A percentile compares a stretch with the other conserved stretches of the same genome.
These are phyloP conservation scores for Pilasporangium apinafurcum DNA, from an alignment of 352 stramenopile species.

Conservation along the genomic window DNA sequence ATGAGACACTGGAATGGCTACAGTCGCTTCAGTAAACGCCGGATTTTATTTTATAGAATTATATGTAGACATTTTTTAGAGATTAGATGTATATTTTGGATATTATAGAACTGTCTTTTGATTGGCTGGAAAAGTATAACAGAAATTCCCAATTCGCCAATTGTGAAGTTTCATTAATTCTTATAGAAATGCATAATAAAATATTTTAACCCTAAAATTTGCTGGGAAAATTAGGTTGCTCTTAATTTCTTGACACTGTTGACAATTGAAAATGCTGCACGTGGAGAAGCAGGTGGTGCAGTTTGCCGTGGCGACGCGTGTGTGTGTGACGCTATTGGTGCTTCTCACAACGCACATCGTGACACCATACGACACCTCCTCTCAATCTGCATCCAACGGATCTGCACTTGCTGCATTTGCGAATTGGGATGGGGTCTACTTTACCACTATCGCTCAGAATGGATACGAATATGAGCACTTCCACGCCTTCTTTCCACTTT, in stretches of 20 bases:
- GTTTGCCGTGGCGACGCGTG: constrained; percentile 43
- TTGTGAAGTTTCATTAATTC: no score
- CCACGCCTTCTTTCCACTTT: constrained; percentile 83
- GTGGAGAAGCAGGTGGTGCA: constrained; percentile 30
- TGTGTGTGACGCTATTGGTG: constrained; percentile 35
- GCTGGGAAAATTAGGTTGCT: no score
- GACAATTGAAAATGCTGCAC: no score
- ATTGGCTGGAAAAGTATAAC: no score
- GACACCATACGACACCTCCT: constrained; percentile 67
- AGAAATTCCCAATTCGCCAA: no score
- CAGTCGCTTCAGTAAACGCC: constrained; percentile 14
- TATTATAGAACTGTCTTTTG: no score
- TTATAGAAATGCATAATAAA: no score
- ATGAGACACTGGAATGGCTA: constrained; percentile 56
- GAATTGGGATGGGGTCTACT: constrained; percentile 88
- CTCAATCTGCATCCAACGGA: constrained; percentile 9
- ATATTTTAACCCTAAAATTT: no score
- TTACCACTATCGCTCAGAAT: constrained; percentile 49
- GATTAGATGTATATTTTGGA: constrained; percentile 21
- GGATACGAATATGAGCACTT: constrained; percentile 86
- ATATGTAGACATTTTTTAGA: constrained; percentile 5
- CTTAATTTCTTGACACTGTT: no score
- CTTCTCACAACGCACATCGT: constrained; percentile 37
- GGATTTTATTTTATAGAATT: neutral
- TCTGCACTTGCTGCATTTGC: constrained; percentile 35